Percentiles rank a stretch among this genome's conserved stretches.
Conservation (phyloP, 2,329 filamentous ascomycete species). For the Aspergillus nomiae region DNA sequence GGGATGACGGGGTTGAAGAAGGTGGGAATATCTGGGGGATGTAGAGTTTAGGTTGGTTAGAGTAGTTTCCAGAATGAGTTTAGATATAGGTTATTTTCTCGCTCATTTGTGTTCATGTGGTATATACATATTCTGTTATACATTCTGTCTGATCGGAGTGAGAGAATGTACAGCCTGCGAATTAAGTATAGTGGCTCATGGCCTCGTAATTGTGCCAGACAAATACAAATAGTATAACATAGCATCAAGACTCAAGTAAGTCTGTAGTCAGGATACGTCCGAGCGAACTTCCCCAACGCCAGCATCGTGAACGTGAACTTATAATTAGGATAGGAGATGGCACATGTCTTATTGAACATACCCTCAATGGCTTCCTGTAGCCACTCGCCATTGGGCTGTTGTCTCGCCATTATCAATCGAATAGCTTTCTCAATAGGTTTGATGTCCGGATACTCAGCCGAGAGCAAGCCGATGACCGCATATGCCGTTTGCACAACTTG, state of each 20-base stretch:
- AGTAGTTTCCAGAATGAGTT: not conserved
- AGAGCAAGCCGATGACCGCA: slow-evolving; percentile 6
- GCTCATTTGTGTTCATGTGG: not conserved
- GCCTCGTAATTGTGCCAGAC: no score
- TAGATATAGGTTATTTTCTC: not conserved
- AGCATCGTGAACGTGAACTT: slow-evolving; percentile 3
- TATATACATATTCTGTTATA: not conserved
- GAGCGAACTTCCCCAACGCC: not conserved
- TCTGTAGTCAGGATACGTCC: not conserved
- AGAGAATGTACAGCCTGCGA: no score
- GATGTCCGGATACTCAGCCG: slow-evolving; percentile 5
- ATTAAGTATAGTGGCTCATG: no score
- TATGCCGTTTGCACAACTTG: slow-evolving; percentile 11
- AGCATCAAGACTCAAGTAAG: not conserved
- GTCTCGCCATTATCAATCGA: slow-evolving; percentile 8
- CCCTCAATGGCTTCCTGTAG: slow-evolving; percentile 10
- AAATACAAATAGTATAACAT: not conserved
- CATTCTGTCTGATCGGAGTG: not conserved
- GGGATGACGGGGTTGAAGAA: not conserved
- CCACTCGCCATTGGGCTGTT: slow-evolving; percentile 10
- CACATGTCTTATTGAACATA: slow-evolving; percentile 11
- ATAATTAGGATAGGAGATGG: slow-evolving; percentile 5
- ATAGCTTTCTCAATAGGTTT: slow-evolving; percentile 5
- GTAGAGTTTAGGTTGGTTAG: not conserved
- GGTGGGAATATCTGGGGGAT: not conserved